A percentile compares a stretch with the other conserved stretches of the same genome.
Evolutionary conservation across 495 filamentous ascomycete species (phyloP).

Genomic region (Trichoderma erinaceum): DNA sequence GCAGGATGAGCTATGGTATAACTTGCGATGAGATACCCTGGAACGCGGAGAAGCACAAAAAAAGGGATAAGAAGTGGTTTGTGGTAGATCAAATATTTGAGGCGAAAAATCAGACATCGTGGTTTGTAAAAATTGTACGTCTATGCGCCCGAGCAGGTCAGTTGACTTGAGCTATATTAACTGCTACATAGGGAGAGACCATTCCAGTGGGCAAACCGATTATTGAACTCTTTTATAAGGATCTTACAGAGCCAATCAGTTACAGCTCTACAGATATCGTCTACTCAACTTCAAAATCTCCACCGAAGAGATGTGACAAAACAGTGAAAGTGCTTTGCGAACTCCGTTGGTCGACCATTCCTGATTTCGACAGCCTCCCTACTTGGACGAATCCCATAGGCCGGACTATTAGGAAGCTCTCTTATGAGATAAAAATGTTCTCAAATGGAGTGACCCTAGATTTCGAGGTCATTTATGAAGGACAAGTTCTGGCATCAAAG

Average conservation of each 20-base stretch:
- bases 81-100: background rate
- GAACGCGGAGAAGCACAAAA: background rate
- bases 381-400: no score
- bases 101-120: background rate
- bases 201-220: background rate
- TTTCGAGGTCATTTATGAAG: no score
- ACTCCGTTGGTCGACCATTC: no score
- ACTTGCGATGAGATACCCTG: background rate
- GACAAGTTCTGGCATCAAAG: no score
- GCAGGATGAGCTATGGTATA: background rate
- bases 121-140: slow-evolving; percentile 1
- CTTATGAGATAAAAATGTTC: no score
- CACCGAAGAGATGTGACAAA: no score
- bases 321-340: no score
- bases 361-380: no score
- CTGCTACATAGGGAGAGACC: background rate
- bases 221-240: background rate
- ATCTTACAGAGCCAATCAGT: background rate
- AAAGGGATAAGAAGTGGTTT: slow-evolving; percentile 12
- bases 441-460: no score
- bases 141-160: no score
- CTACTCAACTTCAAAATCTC: background rate
- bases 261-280: background rate
- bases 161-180: background rate
- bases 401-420: no score